Evolutionary conservation across 2,329 filamentous ascomycete genomes (phyloP), one percentile per base, ranked within the genome.

Genomic region (Exophiala bonariae): DNA sequence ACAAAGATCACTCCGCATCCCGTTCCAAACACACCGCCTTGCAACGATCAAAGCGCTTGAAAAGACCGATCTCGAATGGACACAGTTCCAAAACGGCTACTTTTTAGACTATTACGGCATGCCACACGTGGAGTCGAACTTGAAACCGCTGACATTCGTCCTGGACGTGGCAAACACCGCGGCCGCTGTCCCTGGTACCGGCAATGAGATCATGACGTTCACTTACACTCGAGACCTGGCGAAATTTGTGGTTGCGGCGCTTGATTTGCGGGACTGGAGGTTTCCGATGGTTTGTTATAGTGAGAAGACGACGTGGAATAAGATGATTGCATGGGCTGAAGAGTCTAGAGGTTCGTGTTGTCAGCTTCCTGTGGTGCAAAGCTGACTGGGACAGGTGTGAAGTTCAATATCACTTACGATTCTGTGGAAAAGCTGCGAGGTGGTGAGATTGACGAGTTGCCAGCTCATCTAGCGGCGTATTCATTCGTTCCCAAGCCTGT

Each of bases 151-250:
- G 41, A 62, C 67, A 1, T 66, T 76, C 11, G 66, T 71, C 3
- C 50, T 79, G 18, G 73, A 79, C 54, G 66, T 78, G 7, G 43
- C 57, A 3, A 64, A 65, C 47, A 69, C 71, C 13, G 60, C 60
- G 3, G 77, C 77, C 1, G 73, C 68, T 11, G 71, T 79, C 16
- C 76, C 77, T 0, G 76, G 74, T 0, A 63, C 70, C 18, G 78
- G 78, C 0, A 63, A 73, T 14, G 64, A 61, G 4, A 61, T 61
- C 3, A 63, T 75, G 5, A 61, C 66, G 3, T 74, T 78, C 58
- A 79, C 76, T 0, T 72, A 79, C 53, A 75, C 69, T 1, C 61
- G 60, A 4, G 77, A 80, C 54, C 63, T 80, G 32, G 76, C 69
- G 3, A 66, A 59, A 22, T 78, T 74, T 43, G 64, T 76, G 3